phyloP scores from a whole-genome alignment of 441 rosid genomes.

The Pelargonium fulgidum region DNA sequence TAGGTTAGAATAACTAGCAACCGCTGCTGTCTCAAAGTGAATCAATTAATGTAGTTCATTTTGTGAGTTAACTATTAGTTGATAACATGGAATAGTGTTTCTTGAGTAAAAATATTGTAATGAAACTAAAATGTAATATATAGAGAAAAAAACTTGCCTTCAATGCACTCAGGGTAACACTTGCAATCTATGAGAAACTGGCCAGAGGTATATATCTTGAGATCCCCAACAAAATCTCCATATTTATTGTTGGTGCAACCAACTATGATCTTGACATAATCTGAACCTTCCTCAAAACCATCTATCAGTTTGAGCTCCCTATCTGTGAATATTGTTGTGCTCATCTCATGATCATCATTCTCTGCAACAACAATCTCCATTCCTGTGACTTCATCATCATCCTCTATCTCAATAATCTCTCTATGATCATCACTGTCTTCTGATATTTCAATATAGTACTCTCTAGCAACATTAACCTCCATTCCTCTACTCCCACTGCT shows the following conservation, averaged over 20 bases:
- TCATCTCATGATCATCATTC: background rate
- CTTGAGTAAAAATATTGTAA: background rate
- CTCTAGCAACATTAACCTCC: too few species aligned
- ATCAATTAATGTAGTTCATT: too few species aligned
- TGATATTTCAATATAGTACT: too few species aligned
- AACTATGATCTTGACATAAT: background rate
- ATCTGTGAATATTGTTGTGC: background rate
- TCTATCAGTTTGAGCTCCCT: background rate
- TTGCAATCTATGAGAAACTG: background rate
- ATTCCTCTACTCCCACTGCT: background rate
- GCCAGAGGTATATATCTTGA: background rate
- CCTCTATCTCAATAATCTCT: background rate
- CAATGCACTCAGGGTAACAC: background rate
- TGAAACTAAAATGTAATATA: background rate
- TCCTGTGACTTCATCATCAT: background rate
- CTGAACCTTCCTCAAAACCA: background rate
- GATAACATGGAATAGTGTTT: too few species aligned
- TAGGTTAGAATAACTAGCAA: too few species aligned
- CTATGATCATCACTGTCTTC: background rate
- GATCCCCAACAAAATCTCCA: background rate
- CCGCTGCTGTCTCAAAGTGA: too few species aligned
- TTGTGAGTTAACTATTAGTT: too few species aligned
- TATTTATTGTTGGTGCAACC: constrained; percentile 1
- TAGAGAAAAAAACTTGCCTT: background rate
- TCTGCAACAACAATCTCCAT: background rate